Evolutionary conservation across 2,329 filamentous ascomycete genomes (phyloP).

Genomic region (Aphanocladium album): DNA sequence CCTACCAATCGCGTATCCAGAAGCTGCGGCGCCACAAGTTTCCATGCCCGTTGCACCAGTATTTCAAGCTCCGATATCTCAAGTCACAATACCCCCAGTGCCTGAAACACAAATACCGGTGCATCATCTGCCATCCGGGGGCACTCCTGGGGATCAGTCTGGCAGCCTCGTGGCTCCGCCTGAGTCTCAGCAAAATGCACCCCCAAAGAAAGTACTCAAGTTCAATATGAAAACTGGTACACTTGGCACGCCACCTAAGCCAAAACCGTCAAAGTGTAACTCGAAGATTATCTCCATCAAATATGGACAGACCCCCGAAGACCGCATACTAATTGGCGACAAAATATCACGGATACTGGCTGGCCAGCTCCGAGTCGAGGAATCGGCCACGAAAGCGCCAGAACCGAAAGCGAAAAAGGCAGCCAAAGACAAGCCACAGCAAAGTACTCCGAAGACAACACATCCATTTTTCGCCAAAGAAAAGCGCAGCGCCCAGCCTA

Average conservation of each 20-base stretch:
- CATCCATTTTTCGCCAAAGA: slow-evolving; percentile 39
- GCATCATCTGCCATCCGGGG: background rate
- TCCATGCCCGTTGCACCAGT: background rate
- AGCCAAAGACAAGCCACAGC: slow-evolving; percentile 22
- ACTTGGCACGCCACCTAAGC: slow-evolving; percentile 55
- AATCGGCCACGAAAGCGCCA: slow-evolving; percentile 12
- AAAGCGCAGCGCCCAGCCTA: slow-evolving; percentile 22
- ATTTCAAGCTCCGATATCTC: background rate
- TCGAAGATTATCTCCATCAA: slow-evolving; percentile 48
- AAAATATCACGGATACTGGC: slow-evolving; percentile 60
- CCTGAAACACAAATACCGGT: background rate
- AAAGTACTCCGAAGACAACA: slow-evolving; percentile 24
- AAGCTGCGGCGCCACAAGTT: background rate
- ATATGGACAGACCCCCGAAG: slow-evolving; percentile 50
- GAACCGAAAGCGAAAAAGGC: slow-evolving; percentile 23
- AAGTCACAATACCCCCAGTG: background rate
- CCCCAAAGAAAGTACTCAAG: slow-evolving; percentile 44
- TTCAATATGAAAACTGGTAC: slow-evolving; percentile 58
- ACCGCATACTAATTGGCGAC: slow-evolving; percentile 46
- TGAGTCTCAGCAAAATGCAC: background rate
- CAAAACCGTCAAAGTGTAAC: slow-evolving; percentile 36
- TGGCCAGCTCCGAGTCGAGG: slow-evolving; percentile 23
- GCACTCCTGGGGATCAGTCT: too few relatives aligned
- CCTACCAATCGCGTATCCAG: background rate
- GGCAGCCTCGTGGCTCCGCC: background rate